Conservation (phyloP, 768 basidiomycete species). For the Floccularia luteovirens region DNA sequence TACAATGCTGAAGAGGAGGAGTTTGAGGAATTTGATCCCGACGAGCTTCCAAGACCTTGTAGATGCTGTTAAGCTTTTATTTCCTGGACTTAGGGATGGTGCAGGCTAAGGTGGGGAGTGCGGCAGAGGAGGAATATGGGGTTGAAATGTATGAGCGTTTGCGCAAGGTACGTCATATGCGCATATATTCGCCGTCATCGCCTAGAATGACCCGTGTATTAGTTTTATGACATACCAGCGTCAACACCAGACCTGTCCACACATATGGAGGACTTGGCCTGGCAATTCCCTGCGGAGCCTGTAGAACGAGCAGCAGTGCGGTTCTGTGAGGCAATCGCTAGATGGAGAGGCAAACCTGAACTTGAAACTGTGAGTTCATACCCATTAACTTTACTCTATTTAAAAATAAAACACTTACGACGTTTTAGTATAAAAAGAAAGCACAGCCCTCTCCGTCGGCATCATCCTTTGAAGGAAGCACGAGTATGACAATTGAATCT, state of each 20-base stretch:
- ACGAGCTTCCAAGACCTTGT: constrained; percentile 63
- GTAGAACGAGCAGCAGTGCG: constrained; percentile 71
- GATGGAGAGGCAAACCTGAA: constrained; percentile 82
- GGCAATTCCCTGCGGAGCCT: constrained; percentile 76
- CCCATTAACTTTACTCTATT: constrained; percentile 5
- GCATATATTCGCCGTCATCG: constrained; percentile 1
- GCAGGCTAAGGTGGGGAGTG: constrained; percentile 14
- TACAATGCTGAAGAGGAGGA: constrained; percentile 24
- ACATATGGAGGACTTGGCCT: constrained; percentile 73
- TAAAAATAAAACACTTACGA: constrained; percentile 13
- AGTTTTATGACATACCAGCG: constrained; percentile 76
- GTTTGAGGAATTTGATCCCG: constrained; percentile 63
- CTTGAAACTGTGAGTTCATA: constrained; percentile 55
- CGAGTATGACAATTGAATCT: constrained; percentile 52
- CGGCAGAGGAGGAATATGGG: constrained; percentile 66
- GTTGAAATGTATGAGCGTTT: constrained; percentile 69
- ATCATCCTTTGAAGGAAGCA: constrained; percentile 13
- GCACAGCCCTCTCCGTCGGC: constrained; percentile 14
- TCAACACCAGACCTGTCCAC: constrained; percentile 69
- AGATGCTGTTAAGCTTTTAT: constrained; percentile 63
- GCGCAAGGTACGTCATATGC: constrained; percentile 43
- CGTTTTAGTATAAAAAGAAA: constrained; percentile 50
- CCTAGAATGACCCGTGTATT: constrained; percentile 4
- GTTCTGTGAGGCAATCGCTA: constrained; percentile 76
- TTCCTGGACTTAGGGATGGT: constrained; percentile 42